Base-by-base conservation (phyloP, 176 grass and related monocot species). In the Triticum aestivum region DNA sequence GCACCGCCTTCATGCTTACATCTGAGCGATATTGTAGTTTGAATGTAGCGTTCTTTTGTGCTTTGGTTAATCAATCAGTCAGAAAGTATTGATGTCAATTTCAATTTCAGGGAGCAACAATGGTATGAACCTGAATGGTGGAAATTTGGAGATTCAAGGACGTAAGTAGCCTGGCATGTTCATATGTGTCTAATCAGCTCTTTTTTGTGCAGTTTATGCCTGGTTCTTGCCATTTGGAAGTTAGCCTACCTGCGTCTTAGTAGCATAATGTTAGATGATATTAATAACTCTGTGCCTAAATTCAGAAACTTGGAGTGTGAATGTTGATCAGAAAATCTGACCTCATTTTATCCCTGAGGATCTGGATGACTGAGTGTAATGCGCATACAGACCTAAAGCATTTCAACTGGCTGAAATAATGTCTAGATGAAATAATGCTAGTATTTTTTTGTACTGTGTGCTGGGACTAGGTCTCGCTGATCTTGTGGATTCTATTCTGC, bases 41-140 rank as follows among this genome's bases (percentile, higher is more conserved):
- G 32, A 11, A 61, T 9, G 69, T 80, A 52, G 27, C 11, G 33
- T 61, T 63, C 8, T 14, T 82, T 80, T 73, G 45, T 77, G 15
- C 54, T 65, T 75, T 74, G 70, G 32, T 77, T 70, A 81, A 30
- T 49, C 26, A 8, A 34, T 20, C 21, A 84, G 58, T 56, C 32
- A 86, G 5, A 79, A 29, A 52, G 38, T 35, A 37, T 62, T 85
- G 9, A 44, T 67, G n/a, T 8, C 27, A 64, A 62, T 54, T 75
- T 79, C 12, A 54, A 49, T 95, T 92, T 49, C 87, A 96, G 97
- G 89, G 92, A 87, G 20, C 93, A 93, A 86, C 97, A 91, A 80
- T 99, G 97, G 97, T 99, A 94, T 70, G 97, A 99, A 85, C 97
- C 97, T 65, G 97, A 99, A 66, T 99, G 97, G 97, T 99, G 94